These are phyloP conservation scores for Neodidymelliopsis sp. DNA, from an alignment of 2,329 filamentous ascomycete genomes.

Conservation along the genomic window DNA sequence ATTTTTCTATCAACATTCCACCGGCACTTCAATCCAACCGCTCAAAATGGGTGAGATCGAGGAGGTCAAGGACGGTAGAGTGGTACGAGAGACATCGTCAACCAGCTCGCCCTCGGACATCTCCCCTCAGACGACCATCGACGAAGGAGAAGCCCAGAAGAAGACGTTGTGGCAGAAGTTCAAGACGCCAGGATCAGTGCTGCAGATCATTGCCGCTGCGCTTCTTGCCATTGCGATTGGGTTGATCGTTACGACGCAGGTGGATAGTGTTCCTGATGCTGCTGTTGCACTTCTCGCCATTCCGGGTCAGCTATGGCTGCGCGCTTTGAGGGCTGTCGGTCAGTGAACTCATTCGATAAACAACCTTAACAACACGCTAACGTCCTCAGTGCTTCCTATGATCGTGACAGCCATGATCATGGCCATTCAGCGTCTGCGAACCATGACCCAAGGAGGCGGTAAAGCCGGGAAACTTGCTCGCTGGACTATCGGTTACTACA, in stretches of 20 bases:
- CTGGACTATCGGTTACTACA: conserved; percentile 60
- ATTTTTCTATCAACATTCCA: neutral
- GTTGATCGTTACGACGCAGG: conserved; percentile 54
- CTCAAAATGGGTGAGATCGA: conserved; percentile 29
- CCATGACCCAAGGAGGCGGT: conserved; percentile 55
- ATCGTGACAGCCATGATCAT: conserved; percentile 63
- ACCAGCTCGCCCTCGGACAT: conserved; percentile 17
- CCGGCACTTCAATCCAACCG: neutral
- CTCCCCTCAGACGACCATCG: conserved; percentile 22
- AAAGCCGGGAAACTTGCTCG: conserved; percentile 52
- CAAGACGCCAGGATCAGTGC: conserved; percentile 55
- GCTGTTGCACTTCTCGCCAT: conserved; percentile 56
- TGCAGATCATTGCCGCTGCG: conserved; percentile 61
- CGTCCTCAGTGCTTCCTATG: conserved; percentile 56
- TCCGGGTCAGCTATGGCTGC: conserved; percentile 60
- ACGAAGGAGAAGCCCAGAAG: conserved; percentile 23
- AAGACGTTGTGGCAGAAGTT: conserved; percentile 48
- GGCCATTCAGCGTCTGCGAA: conserved; percentile 58
- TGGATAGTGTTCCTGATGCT: conserved; percentile 54
- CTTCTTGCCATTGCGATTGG: conserved; percentile 60
- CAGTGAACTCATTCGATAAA: no score
- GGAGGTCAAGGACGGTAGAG: conserved; percentile 22
- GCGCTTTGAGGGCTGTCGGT: conserved; percentile 59
- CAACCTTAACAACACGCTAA: conserved; percentile 6
- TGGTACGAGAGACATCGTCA: conserved; percentile 19